Conservation (phyloP, 1,139 yeast genomes). For the Diutina sp. region DNA sequence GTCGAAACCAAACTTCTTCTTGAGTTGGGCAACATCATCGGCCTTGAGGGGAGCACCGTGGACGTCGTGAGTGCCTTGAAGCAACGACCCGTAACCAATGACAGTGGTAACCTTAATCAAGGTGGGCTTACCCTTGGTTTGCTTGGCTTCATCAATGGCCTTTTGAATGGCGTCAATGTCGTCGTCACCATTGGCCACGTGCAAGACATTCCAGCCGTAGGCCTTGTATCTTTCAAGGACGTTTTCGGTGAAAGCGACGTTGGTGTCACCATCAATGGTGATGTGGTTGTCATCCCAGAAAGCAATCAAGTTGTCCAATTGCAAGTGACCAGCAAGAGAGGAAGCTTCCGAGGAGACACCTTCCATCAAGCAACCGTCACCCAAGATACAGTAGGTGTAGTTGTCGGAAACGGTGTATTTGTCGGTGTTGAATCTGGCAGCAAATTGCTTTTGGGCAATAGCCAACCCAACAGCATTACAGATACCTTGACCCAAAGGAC, state of each 20-base stretch:
- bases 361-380: conserved; percentile 99
- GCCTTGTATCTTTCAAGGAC: conserved; percentile 78
- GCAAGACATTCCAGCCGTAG: conserved; percentile 87
- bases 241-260: conserved; percentile 89
- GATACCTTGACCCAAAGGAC: conserved; percentile 99
- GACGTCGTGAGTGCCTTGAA: conserved; percentile 81
- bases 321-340: conserved; percentile 93
- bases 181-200: conserved; percentile 71
- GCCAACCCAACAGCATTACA: conserved; percentile 96
- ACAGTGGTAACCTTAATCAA: conserved; percentile 81
- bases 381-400: conserved; percentile 71
- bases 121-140: conserved; percentile 69
- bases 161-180: conserved; percentile 60
- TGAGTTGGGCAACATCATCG: conserved; percentile 85
- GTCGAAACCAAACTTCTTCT: conserved; percentile 77
- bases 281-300: conserved; percentile 97
- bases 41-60: conserved; percentile 97
- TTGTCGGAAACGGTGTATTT: conserved; percentile 59
- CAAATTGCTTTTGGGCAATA: conserved; percentile 84
- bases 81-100: conserved; percentile 88
- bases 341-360: conserved; percentile 94
- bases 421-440: conserved; percentile 91
- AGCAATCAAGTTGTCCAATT: conserved; percentile 87
- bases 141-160: conserved; percentile 67
- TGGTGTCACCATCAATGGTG: conserved; percentile 92